These are phyloP conservation scores for Solanum aculeatissimum DNA, from an alignment of 305 asterid species.

Conservation along the genomic window DNA sequence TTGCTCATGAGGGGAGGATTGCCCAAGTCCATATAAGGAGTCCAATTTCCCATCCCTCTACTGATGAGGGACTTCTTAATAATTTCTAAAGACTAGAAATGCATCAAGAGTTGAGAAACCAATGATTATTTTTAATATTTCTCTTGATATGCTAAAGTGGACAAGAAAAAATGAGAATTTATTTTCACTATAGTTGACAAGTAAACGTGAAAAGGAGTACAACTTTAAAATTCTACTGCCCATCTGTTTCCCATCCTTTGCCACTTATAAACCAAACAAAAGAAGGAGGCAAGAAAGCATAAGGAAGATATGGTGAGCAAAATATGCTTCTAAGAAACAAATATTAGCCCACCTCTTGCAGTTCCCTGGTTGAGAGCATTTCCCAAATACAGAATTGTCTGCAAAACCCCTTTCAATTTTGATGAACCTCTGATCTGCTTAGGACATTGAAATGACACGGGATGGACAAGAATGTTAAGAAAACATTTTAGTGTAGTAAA, in stretches of 20 bases:
- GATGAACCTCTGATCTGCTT: constrained; percentile 69
- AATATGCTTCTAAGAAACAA: background rate
- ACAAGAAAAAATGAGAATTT: background rate
- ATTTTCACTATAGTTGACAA: background rate
- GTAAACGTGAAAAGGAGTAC: background rate
- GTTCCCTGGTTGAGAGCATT: constrained; percentile 92
- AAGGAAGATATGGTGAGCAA: background rate
- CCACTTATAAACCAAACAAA: background rate
- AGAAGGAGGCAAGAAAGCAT: background rate
- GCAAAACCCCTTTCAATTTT: constrained; percentile 78
- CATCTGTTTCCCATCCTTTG: background rate
- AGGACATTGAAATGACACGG: background rate
- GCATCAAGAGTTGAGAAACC: background rate
- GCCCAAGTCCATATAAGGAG: too few species aligned
- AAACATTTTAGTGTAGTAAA: background rate
- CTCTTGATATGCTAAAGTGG: background rate
- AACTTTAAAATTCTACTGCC: background rate
- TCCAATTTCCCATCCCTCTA: too few species aligned
- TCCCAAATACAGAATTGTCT: constrained; percentile 73
- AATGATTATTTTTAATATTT: background rate
- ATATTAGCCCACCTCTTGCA: constrained; percentile 51
- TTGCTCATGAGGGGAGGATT: too few species aligned
- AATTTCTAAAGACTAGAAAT: background rate
- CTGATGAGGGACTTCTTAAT: too few species aligned
- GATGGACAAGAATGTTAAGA: background rate